Conservation (phyloP, 1,139 yeast genomes). For the Pichia sp. region DNA sequence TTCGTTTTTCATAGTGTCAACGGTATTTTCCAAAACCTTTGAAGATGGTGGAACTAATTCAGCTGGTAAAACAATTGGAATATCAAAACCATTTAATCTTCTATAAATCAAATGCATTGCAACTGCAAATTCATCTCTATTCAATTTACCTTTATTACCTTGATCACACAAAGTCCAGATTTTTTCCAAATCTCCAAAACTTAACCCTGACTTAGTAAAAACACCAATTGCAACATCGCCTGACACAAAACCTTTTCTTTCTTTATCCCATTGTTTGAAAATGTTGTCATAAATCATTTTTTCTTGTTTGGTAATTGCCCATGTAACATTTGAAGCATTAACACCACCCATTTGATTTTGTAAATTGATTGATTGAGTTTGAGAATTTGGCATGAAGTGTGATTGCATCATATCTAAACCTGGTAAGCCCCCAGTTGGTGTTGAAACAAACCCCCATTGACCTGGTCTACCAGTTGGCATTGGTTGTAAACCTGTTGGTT, state of each 20-base stretch:
- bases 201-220: slow-evolving; percentile 84
- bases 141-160: slow-evolving; percentile 64
- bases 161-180: slow-evolving; percentile 83
- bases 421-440: slow-evolving; percentile 69
- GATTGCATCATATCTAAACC: slow-evolving; percentile 70
- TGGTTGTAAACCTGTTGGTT: slow-evolving; percentile 38
- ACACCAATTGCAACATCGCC: slow-evolving; percentile 82
- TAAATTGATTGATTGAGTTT: slow-evolving; percentile 36
- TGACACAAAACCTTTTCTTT: slow-evolving; percentile 59
- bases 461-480: slow-evolving; percentile 74
- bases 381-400: slow-evolving; percentile 63
- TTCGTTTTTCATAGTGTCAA: slow-evolving; percentile 45
- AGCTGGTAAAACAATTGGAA: slow-evolving; percentile 68
- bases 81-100: slow-evolving; percentile 62
- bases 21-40: slow-evolving; percentile 45
- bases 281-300: slow-evolving; percentile 81
- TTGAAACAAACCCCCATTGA: slow-evolving; percentile 74
- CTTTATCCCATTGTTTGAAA: slow-evolving; percentile 79
- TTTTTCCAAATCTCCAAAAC: slow-evolving; percentile 75
- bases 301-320: slow-evolving; percentile 85
- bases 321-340: slow-evolving; percentile 43
- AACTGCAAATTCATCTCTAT: slow-evolving; percentile 72
- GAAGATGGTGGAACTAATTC: slow-evolving; percentile 79
- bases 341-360: slow-evolving; percentile 49
- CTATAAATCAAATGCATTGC: slow-evolving; percentile 81